Evolutionary conservation across 2,329 filamentous ascomycete species (phyloP).

Genomic region (Chaetomium olivaceum): DNA sequence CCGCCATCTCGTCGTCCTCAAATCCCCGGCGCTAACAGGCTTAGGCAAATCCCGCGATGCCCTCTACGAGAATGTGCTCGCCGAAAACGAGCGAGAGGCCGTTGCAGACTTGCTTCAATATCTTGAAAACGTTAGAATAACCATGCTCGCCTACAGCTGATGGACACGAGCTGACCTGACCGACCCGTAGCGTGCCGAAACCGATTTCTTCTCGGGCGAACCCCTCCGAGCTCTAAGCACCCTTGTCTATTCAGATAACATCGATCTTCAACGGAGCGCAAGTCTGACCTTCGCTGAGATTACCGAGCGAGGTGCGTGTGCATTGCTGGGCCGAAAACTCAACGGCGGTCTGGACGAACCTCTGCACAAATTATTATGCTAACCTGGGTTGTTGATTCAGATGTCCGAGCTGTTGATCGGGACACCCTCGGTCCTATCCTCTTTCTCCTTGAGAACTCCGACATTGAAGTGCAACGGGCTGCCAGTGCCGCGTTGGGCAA

Average conservation of each 20-base stretch:
- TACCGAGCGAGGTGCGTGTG: constrained; percentile 82
- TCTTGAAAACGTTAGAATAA: constrained; percentile 80
- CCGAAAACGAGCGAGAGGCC: constrained; percentile 94
- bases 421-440: constrained; percentile 95
- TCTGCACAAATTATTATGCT: background rate
- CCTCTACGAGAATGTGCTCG: constrained; percentile 82
- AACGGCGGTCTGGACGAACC: background rate
- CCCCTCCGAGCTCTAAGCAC: constrained; percentile 92
- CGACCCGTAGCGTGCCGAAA: constrained; percentile 75
- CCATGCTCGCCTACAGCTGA: constrained; percentile 7
- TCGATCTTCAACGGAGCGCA: constrained; percentile 94
- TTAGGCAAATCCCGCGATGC: constrained; percentile 76
- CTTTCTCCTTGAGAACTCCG: constrained; percentile 88
- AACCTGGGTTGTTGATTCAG: constrained; percentile 49
- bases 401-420: constrained; percentile 93
- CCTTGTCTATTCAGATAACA: constrained; percentile 96
- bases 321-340: background rate
- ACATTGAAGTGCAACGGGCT: constrained; percentile 95
- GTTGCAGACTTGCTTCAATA: constrained; percentile 94
- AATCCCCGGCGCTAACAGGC: constrained; percentile 20
- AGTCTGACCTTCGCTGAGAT: constrained; percentile 99
- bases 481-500: constrained; percentile 96
- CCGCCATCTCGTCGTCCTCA: background rate
- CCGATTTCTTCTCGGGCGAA: constrained; percentile 97
- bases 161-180: constrained; percentile 35